Conservation (phyloP, 176 grass and related monocot genomes). For the Thalia dealbata region DNA sequence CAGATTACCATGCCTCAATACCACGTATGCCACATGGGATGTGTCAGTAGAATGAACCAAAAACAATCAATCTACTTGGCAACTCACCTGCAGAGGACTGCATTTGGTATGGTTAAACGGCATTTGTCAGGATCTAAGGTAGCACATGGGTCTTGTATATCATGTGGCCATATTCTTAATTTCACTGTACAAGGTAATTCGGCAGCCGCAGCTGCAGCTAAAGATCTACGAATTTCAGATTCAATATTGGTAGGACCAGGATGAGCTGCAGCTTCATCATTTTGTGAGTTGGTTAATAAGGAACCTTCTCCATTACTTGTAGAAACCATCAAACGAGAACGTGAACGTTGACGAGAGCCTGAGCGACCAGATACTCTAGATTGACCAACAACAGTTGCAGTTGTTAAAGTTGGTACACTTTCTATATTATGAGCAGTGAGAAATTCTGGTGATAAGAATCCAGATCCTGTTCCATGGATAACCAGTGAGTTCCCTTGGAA, state of each 20-base stretch:
- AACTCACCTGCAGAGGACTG: slow-evolving; percentile 94
- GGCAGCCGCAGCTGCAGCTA: slow-evolving; percentile 50
- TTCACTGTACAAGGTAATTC: slow-evolving; percentile 99
- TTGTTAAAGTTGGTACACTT: slow-evolving; percentile 29
- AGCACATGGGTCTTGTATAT: slow-evolving; percentile 52
- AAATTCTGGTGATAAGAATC: slow-evolving; percentile 32
- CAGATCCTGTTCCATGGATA: slow-evolving; percentile 13
- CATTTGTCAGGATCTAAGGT: slow-evolving; percentile 35
- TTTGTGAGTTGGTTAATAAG: slow-evolving; percentile 39
- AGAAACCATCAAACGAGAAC: slow-evolving; percentile 25
- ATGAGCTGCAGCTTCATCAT: slow-evolving; percentile 60
- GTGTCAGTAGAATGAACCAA: slow-evolving; percentile 9
- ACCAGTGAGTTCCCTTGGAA: slow-evolving; percentile 22
- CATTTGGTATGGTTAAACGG: slow-evolving; percentile 80
- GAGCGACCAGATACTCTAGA: slow-evolving; percentile 27
- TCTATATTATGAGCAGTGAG: slow-evolving; percentile 20
- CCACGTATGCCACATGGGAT: not conserved
- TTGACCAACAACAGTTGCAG: slow-evolving; percentile 25
- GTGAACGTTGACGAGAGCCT: slow-evolving; percentile 29
- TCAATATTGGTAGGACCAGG: slow-evolving; percentile 39
- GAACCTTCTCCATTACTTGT: slow-evolving; percentile 39
- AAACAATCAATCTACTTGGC: slow-evolving; percentile 8
- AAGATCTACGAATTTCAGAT: slow-evolving; percentile 50
- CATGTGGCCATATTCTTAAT: slow-evolving; percentile 87
- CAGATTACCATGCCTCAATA: not conserved